Evolutionary conservation across 441 rosid genomes (phyloP).

Genomic region (Eruca vesicaria): DNA sequence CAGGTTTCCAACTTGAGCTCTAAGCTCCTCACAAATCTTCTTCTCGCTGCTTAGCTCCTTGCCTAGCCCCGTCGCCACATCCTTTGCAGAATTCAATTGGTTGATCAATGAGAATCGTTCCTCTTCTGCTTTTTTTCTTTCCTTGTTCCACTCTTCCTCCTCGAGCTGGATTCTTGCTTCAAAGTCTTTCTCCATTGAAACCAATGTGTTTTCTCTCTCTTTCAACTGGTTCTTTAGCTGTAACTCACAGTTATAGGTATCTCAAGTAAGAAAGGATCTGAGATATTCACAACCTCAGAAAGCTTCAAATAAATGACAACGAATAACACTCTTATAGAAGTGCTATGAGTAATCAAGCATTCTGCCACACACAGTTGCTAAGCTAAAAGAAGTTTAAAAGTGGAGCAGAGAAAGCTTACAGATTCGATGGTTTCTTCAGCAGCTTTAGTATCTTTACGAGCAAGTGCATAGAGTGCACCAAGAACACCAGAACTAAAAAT

Average conservation of each 20-base stretch:
- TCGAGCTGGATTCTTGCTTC: not conserved
- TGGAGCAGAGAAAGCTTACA: not conserved
- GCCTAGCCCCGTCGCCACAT: not conserved
- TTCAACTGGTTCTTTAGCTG: not conserved
- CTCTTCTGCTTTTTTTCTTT: not conserved
- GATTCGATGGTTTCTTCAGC: not conserved
- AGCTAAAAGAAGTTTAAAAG: not conserved
- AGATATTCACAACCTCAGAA: not conserved
- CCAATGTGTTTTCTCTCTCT: not conserved
- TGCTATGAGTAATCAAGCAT: not conserved
- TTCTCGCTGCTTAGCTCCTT: not conserved
- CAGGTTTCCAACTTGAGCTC: not conserved
- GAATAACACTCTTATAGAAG: not conserved
- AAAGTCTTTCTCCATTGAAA: not conserved
- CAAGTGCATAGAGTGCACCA: not conserved
- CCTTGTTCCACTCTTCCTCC: not conserved
- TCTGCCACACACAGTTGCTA: not conserved
- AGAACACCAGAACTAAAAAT: not conserved
- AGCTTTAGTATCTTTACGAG: not conserved
- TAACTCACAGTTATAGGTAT: not conserved
- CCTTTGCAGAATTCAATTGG: slow-evolving; percentile 37
- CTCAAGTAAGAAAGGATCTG: not conserved
- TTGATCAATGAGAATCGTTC: slow-evolving; percentile 33
- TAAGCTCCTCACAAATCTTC: not conserved
- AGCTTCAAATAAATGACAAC: not conserved